Percentiles rank a stretch among this genome's conserved stretches.
phyloP scores from a whole-genome alignment of 2,329 filamentous ascomycete genomes.

The Fusarium armeniacum region DNA sequence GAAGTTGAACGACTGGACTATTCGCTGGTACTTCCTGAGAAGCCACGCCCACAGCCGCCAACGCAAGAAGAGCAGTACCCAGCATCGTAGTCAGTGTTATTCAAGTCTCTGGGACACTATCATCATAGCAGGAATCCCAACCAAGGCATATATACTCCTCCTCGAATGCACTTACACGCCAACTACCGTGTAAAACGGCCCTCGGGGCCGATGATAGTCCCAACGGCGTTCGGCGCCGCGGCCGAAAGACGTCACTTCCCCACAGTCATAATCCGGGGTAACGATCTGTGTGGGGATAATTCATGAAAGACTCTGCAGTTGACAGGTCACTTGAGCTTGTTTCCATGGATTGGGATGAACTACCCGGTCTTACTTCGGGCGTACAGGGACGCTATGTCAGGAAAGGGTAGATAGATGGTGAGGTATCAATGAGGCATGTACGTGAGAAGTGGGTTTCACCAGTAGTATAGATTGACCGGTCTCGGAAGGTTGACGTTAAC shows the following conservation, averaged over 20 bases:
- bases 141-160: constrained; percentile 9
- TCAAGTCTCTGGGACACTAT: neutral
- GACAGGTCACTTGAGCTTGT: neutral
- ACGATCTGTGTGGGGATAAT: constrained; percentile 21
- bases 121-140: rapidly evolving
- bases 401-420: neutral
- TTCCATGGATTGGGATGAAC: constrained; percentile 8
- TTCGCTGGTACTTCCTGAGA: neutral
- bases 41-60: neutral
- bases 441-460: neutral
- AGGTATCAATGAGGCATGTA: neutral
- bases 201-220: constrained; percentile 9
- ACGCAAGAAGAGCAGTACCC: neutral
- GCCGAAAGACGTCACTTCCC: constrained; percentile 25
- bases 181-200: constrained; percentile 1
- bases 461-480: neutral
- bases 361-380: constrained; percentile 11
- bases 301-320: constrained; percentile 6
- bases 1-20: constrained; percentile 16
- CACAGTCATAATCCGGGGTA: constrained; percentile 21
- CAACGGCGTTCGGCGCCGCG: constrained; percentile 28
- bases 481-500: neutral
- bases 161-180: neutral
- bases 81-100: constrained; percentile 11
- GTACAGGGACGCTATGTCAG: neutral